phyloP scores from a whole-genome alignment of 202 grass and related monocot genomes.

The Brachypodium distachyon region DNA sequence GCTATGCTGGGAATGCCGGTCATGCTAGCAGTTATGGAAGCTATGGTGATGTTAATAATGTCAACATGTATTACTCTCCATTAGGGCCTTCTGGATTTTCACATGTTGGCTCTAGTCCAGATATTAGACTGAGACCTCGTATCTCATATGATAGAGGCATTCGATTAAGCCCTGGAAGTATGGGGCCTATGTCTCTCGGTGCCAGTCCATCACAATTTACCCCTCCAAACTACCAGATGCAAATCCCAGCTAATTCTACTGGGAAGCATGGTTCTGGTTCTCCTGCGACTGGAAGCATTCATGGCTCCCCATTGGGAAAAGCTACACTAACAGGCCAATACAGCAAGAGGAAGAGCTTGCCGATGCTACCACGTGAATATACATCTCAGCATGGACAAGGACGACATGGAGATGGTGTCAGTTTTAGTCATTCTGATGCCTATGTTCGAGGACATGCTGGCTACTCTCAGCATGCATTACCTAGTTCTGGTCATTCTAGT shows the following conservation, averaged over 20 bases:
- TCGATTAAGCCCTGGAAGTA: conserved; percentile 64
- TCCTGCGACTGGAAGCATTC: conserved; percentile 57
- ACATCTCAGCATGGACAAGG: conserved; percentile 50
- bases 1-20: conserved; percentile 77
- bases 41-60: conserved; percentile 58
- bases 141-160: conserved; percentile 73
- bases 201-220: conserved; percentile 91
- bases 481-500: conserved; percentile 54
- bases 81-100: conserved; percentile 62
- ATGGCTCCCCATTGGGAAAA: conserved; percentile 74
- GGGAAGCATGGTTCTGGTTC: conserved; percentile 68
- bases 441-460: conserved; percentile 34
- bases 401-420: conserved; percentile 49
- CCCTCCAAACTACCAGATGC: conserved; percentile 78
- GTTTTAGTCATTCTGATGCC: conserved; percentile 53
- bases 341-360: conserved; percentile 57
- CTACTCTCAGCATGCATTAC: conserved; percentile 51
- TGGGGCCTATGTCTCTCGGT: conserved; percentile 76
- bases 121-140: conserved; percentile 60
- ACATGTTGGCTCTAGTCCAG: conserved; percentile 74
- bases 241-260: conserved; percentile 47
- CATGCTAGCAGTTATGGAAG: conserved; percentile 81
- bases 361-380: conserved; percentile 58
- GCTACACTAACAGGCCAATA: conserved; percentile 43
- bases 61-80: conserved; percentile 67